Conservation (phyloP, 805 yeast species). For the Sporopachydermia quercuum region DNA sequence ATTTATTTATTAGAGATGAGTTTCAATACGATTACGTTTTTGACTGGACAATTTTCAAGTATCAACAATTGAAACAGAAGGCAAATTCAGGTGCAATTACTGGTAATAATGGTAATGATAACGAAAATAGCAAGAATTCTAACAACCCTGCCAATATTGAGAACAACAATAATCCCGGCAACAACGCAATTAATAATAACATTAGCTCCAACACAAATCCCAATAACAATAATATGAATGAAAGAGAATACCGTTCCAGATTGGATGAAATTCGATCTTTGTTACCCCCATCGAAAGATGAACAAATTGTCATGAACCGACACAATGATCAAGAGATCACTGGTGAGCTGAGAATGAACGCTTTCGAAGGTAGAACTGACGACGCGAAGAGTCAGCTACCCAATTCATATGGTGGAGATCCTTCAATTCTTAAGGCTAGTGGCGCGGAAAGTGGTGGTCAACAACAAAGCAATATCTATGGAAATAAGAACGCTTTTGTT, state of each 20-base stretch:
- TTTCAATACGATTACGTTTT: slow-evolving; percentile 88
- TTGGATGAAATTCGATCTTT: too few relatives aligned
- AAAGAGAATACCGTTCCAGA: neutral
- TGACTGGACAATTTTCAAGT: slow-evolving; percentile 90
- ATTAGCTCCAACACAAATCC: slow-evolving; percentile 10
- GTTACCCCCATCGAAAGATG: neutral
- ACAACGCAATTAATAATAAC: slow-evolving; percentile 16
- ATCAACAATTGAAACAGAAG: slow-evolving; percentile 39
- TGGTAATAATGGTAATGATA: slow-evolving; percentile 10
- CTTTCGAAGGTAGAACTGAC: too few relatives aligned
- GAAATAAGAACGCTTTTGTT: neutral
- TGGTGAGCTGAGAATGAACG: too few relatives aligned
- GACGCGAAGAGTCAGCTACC: too few relatives aligned
- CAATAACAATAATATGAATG: neutral
- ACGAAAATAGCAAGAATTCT: slow-evolving; percentile 10
- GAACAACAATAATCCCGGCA: slow-evolving; percentile 9
- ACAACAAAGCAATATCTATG: neutral
- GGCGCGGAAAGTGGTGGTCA: neutral
- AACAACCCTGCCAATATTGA: slow-evolving; percentile 9
- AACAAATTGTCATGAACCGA: too few relatives aligned
- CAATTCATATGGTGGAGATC: too few relatives aligned
- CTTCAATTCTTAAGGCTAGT: too few relatives aligned
- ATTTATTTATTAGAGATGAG: slow-evolving; percentile 73
- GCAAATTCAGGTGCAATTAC: slow-evolving; percentile 22
- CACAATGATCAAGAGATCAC: neutral